phyloP scores from a whole-genome alignment of 257 asterid genomes.

The Scutellaria galericulata region DNA sequence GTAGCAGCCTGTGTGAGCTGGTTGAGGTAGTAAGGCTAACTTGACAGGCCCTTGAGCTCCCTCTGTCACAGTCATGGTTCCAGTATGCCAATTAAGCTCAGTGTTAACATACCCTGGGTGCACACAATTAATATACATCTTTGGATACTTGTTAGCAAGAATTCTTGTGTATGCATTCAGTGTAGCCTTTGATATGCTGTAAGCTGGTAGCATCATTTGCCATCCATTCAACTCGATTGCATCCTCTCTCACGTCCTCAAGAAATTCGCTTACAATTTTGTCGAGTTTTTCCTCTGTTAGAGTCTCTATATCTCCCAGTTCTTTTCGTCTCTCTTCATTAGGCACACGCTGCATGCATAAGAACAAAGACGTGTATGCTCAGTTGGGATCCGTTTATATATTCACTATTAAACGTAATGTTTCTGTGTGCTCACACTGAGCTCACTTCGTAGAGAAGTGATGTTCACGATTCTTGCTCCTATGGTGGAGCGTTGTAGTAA shows the following conservation, averaged over 20 bases:
- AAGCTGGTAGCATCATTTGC: constrained; percentile 83
- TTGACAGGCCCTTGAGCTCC: constrained; percentile 77
- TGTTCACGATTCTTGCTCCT: constrained; percentile 75
- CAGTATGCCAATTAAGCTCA: constrained; percentile 70
- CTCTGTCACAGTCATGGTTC: constrained; percentile 59
- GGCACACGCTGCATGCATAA: constrained; percentile 71
- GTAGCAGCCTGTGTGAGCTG: constrained; percentile 73
- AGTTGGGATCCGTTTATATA: neutral
- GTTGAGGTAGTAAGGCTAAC: constrained; percentile 72
- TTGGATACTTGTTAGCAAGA: constrained; percentile 66
- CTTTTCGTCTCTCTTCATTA: constrained; percentile 55
- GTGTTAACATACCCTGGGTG: constrained; percentile 82
- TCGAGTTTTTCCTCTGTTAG: constrained; percentile 68
- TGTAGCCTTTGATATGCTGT: constrained; percentile 76
- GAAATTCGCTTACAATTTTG: constrained; percentile 52
- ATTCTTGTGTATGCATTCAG: constrained; percentile 78
- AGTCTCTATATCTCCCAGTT: constrained; percentile 62
- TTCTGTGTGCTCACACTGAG: constrained; percentile 51
- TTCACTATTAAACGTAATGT: neutral
- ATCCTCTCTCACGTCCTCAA: constrained; percentile 54
- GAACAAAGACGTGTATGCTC: constrained; percentile 5
- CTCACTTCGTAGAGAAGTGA: constrained; percentile 75
- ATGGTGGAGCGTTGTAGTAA: constrained; percentile 55
- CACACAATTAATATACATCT: constrained; percentile 74
- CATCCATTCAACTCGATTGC: constrained; percentile 72